Evolutionary conservation across 2,329 filamentous ascomycete species (phyloP).

Genomic region (Bipolaris sorokiniana): DNA sequence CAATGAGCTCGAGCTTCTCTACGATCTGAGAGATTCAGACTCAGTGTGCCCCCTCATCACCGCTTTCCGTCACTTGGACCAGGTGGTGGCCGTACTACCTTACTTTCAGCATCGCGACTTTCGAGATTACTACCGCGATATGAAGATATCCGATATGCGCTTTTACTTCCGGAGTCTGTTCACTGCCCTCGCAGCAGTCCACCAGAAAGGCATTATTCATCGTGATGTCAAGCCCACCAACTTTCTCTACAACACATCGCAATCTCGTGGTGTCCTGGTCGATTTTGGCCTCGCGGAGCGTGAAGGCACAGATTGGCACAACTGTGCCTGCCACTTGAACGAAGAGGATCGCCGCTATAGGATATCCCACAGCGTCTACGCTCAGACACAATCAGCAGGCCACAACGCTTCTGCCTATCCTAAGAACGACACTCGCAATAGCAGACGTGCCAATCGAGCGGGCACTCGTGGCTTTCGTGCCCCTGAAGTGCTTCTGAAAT

Average conservation of each 20-base stretch:
- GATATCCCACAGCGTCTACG: conserved; percentile 64
- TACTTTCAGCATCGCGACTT: conserved; percentile 98
- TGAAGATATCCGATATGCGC: conserved; percentile 84
- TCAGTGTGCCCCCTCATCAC: conserved; percentile 96
- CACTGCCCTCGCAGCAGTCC: conserved; percentile 81
- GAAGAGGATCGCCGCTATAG: conserved; percentile 64
- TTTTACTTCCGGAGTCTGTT: conserved; percentile 91
- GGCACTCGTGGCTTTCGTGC: conserved; percentile 95
- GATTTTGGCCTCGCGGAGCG: conserved; percentile 95
- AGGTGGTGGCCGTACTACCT: conserved; percentile 91
- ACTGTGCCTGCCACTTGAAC: conserved; percentile 79
- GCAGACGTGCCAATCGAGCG: conserved; percentile 88
- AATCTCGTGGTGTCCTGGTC: conserved; percentile 87
- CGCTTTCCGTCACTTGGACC: conserved; percentile 91
- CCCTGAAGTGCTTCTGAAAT: conserved; percentile 96
- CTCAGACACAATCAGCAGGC: conserved; percentile 56
- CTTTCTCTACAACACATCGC: conserved; percentile 86
- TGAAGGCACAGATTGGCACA: conserved; percentile 72
- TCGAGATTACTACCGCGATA: conserved; percentile 88
- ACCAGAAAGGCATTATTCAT: conserved; percentile 84
- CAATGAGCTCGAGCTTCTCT: conserved; percentile 92
- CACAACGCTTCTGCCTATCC: conserved; percentile 70
- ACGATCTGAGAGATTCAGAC: conserved; percentile 80
- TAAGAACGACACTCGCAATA: conserved; percentile 85
- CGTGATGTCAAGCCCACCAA: conserved; percentile 98